These are phyloP conservation scores for Actinomortierella wolfii DNA, from an alignment of 371 early-diverging fungal species.

Conservation along the genomic window DNA sequence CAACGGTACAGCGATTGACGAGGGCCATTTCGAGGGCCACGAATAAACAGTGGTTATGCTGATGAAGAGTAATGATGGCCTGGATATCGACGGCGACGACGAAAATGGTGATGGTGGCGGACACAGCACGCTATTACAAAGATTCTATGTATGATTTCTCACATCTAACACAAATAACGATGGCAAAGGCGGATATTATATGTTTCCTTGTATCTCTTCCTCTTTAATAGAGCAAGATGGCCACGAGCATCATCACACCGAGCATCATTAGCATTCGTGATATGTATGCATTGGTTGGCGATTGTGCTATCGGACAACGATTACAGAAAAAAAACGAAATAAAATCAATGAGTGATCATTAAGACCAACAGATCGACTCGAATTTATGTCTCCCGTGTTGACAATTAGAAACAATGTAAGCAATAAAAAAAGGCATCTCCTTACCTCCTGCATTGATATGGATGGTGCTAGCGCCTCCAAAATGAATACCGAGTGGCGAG, in stretches of 20 bases:
- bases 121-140: too few relatives aligned
- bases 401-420: not conserved
- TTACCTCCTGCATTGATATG: conserved; percentile 32
- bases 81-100: too few relatives aligned
- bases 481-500: conserved; percentile 68
- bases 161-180: too few relatives aligned
- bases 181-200: too few relatives aligned
- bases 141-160: too few relatives aligned
- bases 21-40: too few relatives aligned
- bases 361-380: not conserved
- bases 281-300: conserved; percentile 64
- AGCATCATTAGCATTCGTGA: conserved; percentile 73
- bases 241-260: conserved; percentile 63
- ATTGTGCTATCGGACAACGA: conserved; percentile 13
- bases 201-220: too few relatives aligned
- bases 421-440: not conserved
- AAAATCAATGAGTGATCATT: conserved; percentile 1
- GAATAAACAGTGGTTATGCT: too few relatives aligned
- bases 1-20: too few relatives aligned
- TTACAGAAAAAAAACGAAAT: conserved; percentile 8
- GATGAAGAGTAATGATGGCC: too few relatives aligned
- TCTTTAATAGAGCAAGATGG: conserved; percentile 60
- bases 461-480: conserved; percentile 49
- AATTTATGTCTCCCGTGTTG: not conserved
- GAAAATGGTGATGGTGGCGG: too few relatives aligned